These are phyloP conservation scores for Pneumocystis sp. DNA, from an alignment of 1,139 yeast species.

Conservation along the genomic window DNA sequence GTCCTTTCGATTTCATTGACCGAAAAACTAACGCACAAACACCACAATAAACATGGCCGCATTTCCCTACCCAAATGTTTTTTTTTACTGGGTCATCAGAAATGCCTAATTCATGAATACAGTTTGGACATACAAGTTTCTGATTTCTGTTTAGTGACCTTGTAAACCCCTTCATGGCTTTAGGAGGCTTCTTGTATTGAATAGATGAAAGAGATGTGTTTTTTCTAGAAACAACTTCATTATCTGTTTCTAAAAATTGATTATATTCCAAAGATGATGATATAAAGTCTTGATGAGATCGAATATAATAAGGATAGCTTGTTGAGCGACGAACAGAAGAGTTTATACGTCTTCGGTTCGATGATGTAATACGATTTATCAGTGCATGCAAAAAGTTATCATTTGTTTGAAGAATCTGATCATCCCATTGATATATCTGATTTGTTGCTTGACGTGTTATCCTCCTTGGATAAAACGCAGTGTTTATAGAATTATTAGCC, in stretches of 20 bases:
- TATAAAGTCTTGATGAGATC: not conserved
- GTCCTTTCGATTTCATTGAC: constrained; percentile 2
- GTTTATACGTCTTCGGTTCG: not conserved
- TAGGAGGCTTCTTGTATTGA: not conserved
- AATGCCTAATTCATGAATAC: constrained; percentile 8
- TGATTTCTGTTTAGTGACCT: constrained; percentile 5
- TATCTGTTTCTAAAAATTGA: not conserved
- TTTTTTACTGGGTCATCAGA: constrained; percentile 4
- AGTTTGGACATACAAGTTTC: constrained; percentile 9
- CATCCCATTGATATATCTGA: not conserved
- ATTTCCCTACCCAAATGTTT: constrained; percentile 8
- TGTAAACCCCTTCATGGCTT: constrained; percentile 3
- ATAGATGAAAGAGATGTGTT: not conserved
- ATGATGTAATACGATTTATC: not conserved
- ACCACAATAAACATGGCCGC: constrained; percentile 14
- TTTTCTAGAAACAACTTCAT: not conserved
- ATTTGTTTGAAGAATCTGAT: not conserved
- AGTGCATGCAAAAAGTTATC: not conserved
- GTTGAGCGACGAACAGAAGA: not conserved
- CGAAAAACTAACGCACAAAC: constrained; percentile 5
- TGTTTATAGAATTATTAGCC: not conserved
- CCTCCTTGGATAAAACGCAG: not conserved
- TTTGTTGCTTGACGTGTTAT: not conserved
- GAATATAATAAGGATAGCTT: not conserved
- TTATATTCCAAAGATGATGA: not conserved